Conservation (phyloP, 345 rosid genomes). For the Eucalyptus guilfoylei region DNA sequence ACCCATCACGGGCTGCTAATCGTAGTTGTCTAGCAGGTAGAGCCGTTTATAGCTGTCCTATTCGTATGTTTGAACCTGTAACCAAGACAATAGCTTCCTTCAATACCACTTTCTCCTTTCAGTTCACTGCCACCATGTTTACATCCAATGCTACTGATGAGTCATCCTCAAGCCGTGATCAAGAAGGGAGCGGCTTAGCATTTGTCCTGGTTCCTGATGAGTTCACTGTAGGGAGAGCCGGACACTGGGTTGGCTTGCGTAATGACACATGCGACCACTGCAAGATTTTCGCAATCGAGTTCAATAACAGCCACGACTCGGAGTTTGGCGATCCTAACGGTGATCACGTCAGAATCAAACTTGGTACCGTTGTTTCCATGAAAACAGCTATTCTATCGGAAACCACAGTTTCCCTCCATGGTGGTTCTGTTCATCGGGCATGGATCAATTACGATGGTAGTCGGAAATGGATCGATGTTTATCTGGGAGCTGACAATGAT, state of each 20-base stretch:
- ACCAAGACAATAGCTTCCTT: slow-evolving; percentile 2
- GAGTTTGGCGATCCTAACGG: neutral
- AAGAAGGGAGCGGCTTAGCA: neutral
- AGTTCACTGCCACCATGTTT: neutral
- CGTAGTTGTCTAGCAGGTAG: neutral
- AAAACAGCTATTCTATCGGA: neutral
- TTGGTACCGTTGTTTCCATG: neutral
- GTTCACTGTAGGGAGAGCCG: slow-evolving; percentile 8
- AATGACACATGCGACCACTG: neutral
- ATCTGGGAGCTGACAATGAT: neutral
- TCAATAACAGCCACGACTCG: neutral
- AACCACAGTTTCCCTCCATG: neutral
- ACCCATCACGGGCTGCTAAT: neutral
- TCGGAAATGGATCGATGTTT: slow-evolving; percentile 2
- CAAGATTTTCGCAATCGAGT: neutral
- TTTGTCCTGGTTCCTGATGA: slow-evolving; percentile 3
- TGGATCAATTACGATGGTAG: slow-evolving; percentile 2
- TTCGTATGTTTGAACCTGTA: neutral
- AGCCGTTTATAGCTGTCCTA: slow-evolving; percentile 1
- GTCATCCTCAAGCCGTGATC: neutral
- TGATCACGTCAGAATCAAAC: neutral
- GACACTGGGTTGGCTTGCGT: neutral
- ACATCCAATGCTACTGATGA: neutral
- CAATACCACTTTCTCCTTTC: slow-evolving; percentile 10
- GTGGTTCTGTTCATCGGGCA: neutral